Base-by-base conservation (phyloP, 768 basidiomycete genomes). In the Panus rudis region DNA sequence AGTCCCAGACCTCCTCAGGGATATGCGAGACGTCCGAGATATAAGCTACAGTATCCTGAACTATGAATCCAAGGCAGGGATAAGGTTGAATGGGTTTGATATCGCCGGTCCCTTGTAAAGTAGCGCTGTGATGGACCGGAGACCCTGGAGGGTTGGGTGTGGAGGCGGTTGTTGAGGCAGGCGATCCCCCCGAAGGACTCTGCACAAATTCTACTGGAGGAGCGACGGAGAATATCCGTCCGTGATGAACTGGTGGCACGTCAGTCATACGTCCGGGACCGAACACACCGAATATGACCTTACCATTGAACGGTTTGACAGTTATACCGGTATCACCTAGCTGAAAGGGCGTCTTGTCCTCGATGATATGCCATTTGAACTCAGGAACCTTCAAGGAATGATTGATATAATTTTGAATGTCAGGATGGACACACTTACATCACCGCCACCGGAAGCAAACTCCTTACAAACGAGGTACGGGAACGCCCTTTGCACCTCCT, bases 21-120 rank as follows among this genome's bases (percentile, higher is more conserved):
- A 94, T 85, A 52, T 75, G 64, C 7, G 84, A 88, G 31, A 83
- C 85, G 59, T 96, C 92, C 21, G 84, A 83, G 46, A 94, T 70
- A 64, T 93, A 93, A 12, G 79, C 67, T 35, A 93, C 62, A 23
- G 72, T 63, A 26, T 81, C 66, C 52, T 81, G 74, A 35, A 87
- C 68, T 54, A 76, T 71, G 66, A 88, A 88, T 22, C 81, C 85
- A 53, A 81, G 72, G 54, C 76, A 81, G 39, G 76, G 54, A 56
- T 79, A 84, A 2, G 83, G 82, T n/a, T 64, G 62, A 14, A 78
- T 67, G 21, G 57, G 50, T 24, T 63, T 61, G 47, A 41, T 17
- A 26, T 47, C 45, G 33, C 24, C 37, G 42, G 42, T 44, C 35
- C 37, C 43, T 19, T 20, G 4, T n/a, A n/a, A n/a, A n/a, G n/a